Percentiles rank a stretch among this genome's conserved stretches.
These are phyloP conservation scores for Pestalotiopsis sp. DNA, from an alignment of 2,329 filamentous ascomycete genomes.

Conservation along the genomic window DNA sequence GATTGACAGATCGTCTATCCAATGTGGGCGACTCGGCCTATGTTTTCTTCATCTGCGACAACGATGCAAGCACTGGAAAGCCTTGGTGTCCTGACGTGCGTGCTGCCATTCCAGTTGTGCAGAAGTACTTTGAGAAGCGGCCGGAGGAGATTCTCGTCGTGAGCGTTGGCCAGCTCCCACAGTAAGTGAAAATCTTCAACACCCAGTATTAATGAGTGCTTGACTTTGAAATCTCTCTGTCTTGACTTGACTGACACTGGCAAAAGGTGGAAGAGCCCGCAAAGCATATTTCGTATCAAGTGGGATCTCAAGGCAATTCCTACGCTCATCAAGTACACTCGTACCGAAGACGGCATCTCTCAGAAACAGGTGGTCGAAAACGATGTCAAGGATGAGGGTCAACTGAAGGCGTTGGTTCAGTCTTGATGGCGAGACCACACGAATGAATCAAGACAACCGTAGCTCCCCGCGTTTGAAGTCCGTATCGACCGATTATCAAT, in stretches of 20 bases:
- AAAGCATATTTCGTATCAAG: not conserved
- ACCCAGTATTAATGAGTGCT: not conserved
- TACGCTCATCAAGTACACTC: slow-evolving; percentile 4
- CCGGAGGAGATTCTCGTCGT: slow-evolving; percentile 1
- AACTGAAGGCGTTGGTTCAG: not conserved
- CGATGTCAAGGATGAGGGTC: not conserved
- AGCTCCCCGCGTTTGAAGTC: not conserved
- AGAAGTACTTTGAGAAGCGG: slow-evolving; percentile 10
- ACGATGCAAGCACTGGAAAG: slow-evolving; percentile 3
- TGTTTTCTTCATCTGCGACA: slow-evolving; percentile 9
- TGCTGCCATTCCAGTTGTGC: slow-evolving; percentile 5
- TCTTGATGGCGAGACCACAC: not conserved
- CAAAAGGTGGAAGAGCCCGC: not conserved
- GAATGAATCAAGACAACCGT: not conserved
- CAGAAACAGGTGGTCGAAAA: slow-evolving; percentile 5
- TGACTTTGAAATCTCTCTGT: not conserved
- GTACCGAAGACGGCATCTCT: not conserved
- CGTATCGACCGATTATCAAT: not conserved
- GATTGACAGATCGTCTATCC: not conserved
- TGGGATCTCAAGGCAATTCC: slow-evolving; percentile 6
- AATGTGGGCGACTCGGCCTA: slow-evolving; percentile 6
- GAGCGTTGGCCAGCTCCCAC: not conserved
- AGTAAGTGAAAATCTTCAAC: not conserved
- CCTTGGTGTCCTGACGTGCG: slow-evolving; percentile 12
- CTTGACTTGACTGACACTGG: not conserved